phyloP scores from a whole-genome alignment of 345 rosid species.

The Citrus mangshanensis region DNA sequence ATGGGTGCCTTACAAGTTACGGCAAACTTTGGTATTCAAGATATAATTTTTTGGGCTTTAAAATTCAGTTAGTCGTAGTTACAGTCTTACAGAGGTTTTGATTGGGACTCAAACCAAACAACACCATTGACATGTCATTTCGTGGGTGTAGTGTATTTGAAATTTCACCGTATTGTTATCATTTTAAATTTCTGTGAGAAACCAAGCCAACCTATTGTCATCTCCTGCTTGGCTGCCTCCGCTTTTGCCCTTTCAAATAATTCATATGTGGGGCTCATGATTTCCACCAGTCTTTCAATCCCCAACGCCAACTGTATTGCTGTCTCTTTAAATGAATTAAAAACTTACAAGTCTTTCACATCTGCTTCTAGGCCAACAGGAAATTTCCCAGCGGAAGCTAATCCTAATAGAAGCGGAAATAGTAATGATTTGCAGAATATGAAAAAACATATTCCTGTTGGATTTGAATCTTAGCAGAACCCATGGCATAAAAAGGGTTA shows the following conservation, averaged over 20 bases:
- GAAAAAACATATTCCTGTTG: neutral
- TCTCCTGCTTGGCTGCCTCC: neutral
- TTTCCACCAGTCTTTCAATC: neutral
- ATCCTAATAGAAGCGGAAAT: neutral
- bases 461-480: slow-evolving; percentile 10
- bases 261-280: neutral
- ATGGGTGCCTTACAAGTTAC: slow-evolving; percentile 7
- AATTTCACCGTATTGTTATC: neutral
- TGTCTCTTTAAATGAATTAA: neutral
- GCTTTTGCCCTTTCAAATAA: neutral
- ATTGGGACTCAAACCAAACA: neutral
- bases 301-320: neutral
- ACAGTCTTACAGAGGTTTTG: neutral
- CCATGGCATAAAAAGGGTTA: neutral
- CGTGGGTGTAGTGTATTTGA: neutral
- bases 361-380: neutral
- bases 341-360: neutral
- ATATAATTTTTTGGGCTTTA: neutral
- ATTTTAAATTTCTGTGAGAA: neutral
- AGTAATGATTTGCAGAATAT: neutral
- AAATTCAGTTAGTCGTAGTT: too few relatives aligned
- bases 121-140: neutral
- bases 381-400: neutral
- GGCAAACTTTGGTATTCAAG: neutral
- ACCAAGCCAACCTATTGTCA: neutral